Percentiles rank a stretch among this genome's conserved stretches.
phyloP scores from a whole-genome alignment of 2,329 filamentous ascomycete genomes.

The Gaeumannomyces tritici region DNA sequence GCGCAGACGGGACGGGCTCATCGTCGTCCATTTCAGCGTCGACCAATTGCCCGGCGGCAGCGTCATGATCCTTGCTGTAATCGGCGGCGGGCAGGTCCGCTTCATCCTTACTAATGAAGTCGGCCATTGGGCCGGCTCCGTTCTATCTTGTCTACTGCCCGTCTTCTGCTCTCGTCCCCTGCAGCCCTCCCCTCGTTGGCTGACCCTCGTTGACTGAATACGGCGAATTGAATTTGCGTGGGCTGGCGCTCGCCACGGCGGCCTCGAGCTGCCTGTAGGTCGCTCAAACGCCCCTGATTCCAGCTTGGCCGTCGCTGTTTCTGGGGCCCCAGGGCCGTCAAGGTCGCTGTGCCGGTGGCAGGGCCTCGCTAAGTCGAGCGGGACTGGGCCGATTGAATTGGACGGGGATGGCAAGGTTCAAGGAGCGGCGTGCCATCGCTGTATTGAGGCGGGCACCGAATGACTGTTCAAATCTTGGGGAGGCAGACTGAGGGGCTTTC shows the following conservation, averaged over 20 bases:
- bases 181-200: background rate
- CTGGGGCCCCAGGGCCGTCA: background rate
- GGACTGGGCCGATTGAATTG: background rate
- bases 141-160: background rate
- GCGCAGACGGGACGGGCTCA: background rate
- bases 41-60: background rate
- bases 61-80: conserved; percentile 1
- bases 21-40: background rate
- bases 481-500: background rate
- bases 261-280: background rate
- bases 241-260: background rate
- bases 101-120: background rate
- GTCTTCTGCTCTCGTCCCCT: background rate
- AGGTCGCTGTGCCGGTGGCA: background rate
- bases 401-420: background rate
- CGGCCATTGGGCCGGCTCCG: background rate
- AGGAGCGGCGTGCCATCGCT: conserved; percentile 1
- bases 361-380: background rate
- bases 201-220: background rate
- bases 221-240: background rate
- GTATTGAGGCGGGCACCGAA: conserved; percentile 3
- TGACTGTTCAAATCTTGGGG: no score
- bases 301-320: no score
- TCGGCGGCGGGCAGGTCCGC: background rate
- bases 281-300: no score